Evolutionary conservation across 345 rosid genomes (phyloP).

Genomic region (Hevea brasiliensis): DNA sequence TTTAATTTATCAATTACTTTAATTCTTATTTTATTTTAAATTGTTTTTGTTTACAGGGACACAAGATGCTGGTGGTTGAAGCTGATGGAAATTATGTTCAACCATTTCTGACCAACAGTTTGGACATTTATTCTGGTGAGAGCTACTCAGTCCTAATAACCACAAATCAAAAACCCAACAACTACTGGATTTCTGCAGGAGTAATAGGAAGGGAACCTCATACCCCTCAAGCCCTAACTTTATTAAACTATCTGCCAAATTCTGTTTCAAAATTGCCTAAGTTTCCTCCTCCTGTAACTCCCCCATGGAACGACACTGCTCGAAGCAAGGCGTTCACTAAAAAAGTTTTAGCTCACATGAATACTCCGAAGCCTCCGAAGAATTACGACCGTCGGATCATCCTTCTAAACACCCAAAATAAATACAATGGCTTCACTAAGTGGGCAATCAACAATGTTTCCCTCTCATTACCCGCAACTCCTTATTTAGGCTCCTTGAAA

Average conservation of each 20-base stretch:
- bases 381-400: constrained; percentile 35
- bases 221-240: constrained; percentile 60
- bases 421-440: constrained; percentile 43
- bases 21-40: too few species aligned
- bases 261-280: constrained; percentile 41
- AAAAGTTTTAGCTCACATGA: constrained; percentile 41
- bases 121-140: constrained; percentile 82
- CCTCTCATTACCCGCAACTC: constrained; percentile 55
- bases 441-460: constrained; percentile 87
- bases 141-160: constrained; percentile 68
- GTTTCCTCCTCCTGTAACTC: constrained; percentile 57
- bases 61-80: constrained; percentile 74
- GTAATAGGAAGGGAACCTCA: constrained; percentile 60
- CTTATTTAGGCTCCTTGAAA: constrained; percentile 73
- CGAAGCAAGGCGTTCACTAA: constrained; percentile 51
- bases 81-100: constrained; percentile 85
- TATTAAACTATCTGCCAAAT: constrained; percentile 50
- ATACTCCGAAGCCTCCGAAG: constrained; percentile 47
- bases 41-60: constrained; percentile 50
- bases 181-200: constrained; percentile 62
- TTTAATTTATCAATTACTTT: too few species aligned
- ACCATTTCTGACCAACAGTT: constrained; percentile 53
- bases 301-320: constrained; percentile 57
- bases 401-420: constrained; percentile 77
- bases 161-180: constrained; percentile 51